Conservation (phyloP, 2,329 filamentous ascomycete genomes). For the Metarhizium rileyi region DNA sequence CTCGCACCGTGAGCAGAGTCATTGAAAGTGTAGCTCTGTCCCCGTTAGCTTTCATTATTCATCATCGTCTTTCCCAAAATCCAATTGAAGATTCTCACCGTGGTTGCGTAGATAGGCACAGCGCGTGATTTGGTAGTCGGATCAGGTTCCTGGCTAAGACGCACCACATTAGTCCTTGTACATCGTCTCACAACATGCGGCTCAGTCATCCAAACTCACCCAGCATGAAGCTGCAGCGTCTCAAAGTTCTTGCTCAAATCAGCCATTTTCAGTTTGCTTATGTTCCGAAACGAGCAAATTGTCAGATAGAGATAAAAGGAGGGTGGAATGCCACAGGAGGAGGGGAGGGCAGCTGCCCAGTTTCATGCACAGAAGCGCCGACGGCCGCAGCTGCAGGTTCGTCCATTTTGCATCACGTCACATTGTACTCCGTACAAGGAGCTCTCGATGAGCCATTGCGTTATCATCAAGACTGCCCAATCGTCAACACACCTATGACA, state of each 20-base stretch:
- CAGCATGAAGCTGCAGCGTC: conserved; percentile 78
- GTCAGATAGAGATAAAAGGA: not conserved
- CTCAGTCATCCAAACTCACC: conserved; percentile 39
- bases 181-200: not conserved
- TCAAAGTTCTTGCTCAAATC: conserved; percentile 59
- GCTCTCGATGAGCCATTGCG: conserved; percentile 1
- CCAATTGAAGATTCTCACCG: conserved; percentile 27
- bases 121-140: conserved; percentile 75
- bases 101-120: conserved; percentile 92
- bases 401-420: not conserved
- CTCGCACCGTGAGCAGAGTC: conserved; percentile 91
- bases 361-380: not conserved
- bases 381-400: not conserved
- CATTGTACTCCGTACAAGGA: not conserved
- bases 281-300: too few relatives aligned
- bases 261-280: conserved; percentile 13
- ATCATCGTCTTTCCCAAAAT: too few relatives aligned
- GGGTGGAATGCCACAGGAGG: not conserved
- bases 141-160: conserved; percentile 65
- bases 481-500: too few relatives aligned
- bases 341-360: not conserved
- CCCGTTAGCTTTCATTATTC: not conserved
- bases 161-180: not conserved
- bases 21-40: conserved; percentile 81
- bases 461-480: conserved; percentile 4